Percentiles rank a stretch among this genome's conserved stretches.
Evolutionary conservation across 2,329 filamentous ascomycete species (phyloP).

Genomic region (Chrysoporthe cubensis): DNA sequence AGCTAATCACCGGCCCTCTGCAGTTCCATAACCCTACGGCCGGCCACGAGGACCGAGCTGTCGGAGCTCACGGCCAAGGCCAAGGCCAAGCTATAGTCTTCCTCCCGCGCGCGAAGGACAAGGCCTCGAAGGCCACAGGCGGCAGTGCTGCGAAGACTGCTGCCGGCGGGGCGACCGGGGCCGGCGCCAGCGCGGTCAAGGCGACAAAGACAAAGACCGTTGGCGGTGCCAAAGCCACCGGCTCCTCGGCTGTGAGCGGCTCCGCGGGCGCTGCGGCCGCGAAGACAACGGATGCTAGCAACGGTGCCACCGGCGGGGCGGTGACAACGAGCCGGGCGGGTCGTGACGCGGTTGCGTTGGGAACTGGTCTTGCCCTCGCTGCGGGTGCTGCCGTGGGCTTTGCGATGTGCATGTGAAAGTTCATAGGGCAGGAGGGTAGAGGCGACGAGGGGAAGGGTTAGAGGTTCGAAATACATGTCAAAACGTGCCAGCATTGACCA

Average conservation of each 20-base stretch:
- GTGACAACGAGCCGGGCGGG: constrained; percentile 4
- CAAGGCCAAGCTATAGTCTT: background rate
- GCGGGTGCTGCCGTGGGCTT: constrained; percentile 4
- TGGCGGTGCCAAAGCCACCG: background rate
- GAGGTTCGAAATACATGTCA: background rate
- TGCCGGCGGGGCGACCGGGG: background rate
- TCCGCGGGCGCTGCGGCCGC: background rate
- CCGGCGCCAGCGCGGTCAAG: constrained; percentile 2
- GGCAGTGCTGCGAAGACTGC: background rate
- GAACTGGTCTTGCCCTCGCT: background rate
- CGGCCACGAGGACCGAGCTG: background rate
- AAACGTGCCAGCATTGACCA: background rate
- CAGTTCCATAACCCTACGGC: background rate
- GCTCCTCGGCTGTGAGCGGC: background rate
- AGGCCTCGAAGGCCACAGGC: background rate
- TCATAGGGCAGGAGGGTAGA: background rate
- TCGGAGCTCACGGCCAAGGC: background rate
- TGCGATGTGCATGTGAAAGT: background rate
- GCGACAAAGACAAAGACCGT: constrained; percentile 3
- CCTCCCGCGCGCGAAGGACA: background rate
- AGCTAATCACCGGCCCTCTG: background rate
- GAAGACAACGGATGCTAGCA: background rate
- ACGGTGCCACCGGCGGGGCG: background rate
- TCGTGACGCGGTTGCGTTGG: background rate
- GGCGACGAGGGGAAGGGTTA: background rate